A percentile compares a stretch with the other conserved stretches of the same genome.
These are phyloP conservation scores for Penicillium lividum DNA, from an alignment of 495 filamentous ascomycete genomes.

Conservation along the genomic window DNA sequence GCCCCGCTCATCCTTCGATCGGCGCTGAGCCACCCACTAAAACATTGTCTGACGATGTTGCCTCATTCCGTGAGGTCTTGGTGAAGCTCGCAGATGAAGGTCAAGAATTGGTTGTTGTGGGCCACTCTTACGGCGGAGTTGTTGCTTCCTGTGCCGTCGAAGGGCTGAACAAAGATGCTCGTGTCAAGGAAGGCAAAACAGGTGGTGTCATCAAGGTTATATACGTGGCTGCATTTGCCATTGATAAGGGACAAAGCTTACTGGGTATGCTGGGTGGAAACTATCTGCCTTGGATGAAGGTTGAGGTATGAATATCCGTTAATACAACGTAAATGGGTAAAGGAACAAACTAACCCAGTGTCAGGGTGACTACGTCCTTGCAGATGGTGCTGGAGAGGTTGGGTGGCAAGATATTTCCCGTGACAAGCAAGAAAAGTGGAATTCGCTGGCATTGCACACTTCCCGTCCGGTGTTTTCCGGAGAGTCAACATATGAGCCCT, in stretches of 20 bases:
- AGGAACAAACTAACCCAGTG: not conserved
- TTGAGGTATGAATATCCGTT: conserved; percentile 22
- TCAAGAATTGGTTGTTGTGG: conserved; percentile 48
- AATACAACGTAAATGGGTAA: not conserved
- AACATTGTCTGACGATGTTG: conserved; percentile 36
- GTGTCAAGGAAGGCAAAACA: conserved; percentile 29
- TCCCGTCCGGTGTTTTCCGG: conserved; percentile 26
- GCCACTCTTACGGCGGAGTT: conserved; percentile 54
- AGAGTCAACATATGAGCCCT: conserved; percentile 27
- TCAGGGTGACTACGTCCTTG: conserved; percentile 28
- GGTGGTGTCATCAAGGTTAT: conserved; percentile 44
- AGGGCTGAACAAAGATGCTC: conserved; percentile 34
- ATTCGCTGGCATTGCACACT: conserved; percentile 16
- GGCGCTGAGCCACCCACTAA: conserved; percentile 42
- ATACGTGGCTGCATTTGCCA: conserved; percentile 41
- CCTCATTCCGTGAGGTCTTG: conserved; percentile 28
- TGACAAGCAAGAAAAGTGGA: conserved; percentile 23
- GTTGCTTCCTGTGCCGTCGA: conserved; percentile 45
- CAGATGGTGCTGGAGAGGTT: conserved; percentile 16
- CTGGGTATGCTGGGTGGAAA: conserved; percentile 30
- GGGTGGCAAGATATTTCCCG: conserved; percentile 28
- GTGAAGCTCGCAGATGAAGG: conserved; percentile 35
- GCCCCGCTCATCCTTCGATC: conserved; percentile 45
- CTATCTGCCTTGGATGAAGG: conserved; percentile 28
- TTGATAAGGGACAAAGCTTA: conserved; percentile 31